A percentile compares a stretch with the other conserved stretches of the same genome.
Conservation (phyloP, 495 filamentous ascomycete species). For the Lepraria neglecta region DNA sequence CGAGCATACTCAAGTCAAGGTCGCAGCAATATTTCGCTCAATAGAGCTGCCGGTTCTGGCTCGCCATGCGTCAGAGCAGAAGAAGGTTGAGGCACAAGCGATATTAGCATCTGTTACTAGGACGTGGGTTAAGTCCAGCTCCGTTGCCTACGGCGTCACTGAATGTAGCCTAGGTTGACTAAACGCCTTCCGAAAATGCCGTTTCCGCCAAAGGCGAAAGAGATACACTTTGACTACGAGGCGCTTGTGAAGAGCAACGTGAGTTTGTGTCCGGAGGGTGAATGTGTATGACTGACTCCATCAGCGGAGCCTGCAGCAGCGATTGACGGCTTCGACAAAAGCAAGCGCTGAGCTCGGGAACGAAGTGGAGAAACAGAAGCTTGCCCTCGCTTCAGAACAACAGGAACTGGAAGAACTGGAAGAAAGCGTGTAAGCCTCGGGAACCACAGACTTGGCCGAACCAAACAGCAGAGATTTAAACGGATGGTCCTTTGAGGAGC, state of each 20-base stretch:
- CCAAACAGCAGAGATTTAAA: neutral
- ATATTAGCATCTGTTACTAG: constrained; percentile 44
- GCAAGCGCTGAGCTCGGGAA: constrained; percentile 47
- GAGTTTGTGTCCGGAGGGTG: constrained; percentile 12
- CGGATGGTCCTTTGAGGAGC: neutral
- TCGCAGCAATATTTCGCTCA: constrained; percentile 47
- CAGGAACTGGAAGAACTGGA: constrained; percentile 47
- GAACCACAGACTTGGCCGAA: neutral
- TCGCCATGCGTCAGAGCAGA: constrained; percentile 48
- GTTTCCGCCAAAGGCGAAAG: constrained; percentile 53
- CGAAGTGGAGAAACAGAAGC: constrained; percentile 50
- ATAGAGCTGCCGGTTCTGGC: constrained; percentile 52
- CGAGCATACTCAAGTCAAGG: constrained; percentile 44
- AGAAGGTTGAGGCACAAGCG: constrained; percentile 50
- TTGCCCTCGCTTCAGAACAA: constrained; percentile 45
- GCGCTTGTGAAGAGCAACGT: constrained; percentile 53
- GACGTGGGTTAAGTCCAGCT: constrained; percentile 33
- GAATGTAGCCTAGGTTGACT: constrained; percentile 33
- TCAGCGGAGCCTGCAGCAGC: constrained; percentile 46
- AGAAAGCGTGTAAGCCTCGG: constrained; percentile 42
- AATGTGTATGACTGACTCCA: constrained; percentile 12
- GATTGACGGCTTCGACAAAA: constrained; percentile 49
- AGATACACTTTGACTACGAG: constrained; percentile 55
- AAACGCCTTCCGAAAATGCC: constrained; percentile 51
- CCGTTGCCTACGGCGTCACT: constrained; percentile 10